phyloP scores from a whole-genome alignment of 164 flowering plant genomes.

The Liriodendron chinense region DNA sequence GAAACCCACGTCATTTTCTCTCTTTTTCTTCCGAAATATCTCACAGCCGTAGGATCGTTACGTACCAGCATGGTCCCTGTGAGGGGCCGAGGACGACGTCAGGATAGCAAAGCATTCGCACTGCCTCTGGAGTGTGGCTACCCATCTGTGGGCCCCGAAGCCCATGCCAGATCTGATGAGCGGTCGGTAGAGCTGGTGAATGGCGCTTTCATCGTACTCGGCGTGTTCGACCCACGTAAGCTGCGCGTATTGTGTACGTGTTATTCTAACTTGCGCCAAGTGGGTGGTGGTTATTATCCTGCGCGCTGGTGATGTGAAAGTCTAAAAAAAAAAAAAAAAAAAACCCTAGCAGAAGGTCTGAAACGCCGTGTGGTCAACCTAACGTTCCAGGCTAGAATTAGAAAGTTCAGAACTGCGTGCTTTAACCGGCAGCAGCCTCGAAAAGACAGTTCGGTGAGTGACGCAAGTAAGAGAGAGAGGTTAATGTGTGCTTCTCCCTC shows the following conservation, averaged over 20 bases:
- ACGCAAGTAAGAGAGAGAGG: too few species aligned
- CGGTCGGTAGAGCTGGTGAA: constrained; percentile 80
- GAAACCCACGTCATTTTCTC: neutral
- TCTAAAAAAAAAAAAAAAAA: too few species aligned
- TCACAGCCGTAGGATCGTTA: neutral
- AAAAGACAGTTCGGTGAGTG: too few species aligned
- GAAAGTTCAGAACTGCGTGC: too few species aligned
- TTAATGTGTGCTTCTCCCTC: too few species aligned
- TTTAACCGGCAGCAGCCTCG: too few species aligned
- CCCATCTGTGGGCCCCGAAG: constrained; percentile 92
- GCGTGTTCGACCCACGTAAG: constrained; percentile 98
- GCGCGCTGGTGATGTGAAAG: too few species aligned
- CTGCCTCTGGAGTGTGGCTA: constrained; percentile 87
- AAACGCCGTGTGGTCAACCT: too few species aligned
- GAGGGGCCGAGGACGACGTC: constrained; percentile 71
- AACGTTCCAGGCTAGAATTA: too few species aligned
- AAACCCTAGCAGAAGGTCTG: too few species aligned
- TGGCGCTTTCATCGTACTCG: constrained; percentile 69
- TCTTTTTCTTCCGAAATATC: neutral
- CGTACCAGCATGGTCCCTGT: constrained; percentile 58
- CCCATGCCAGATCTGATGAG: constrained; percentile 78
- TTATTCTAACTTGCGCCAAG: too few species aligned
- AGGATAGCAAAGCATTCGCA: constrained; percentile 91
- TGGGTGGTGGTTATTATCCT: too few species aligned
- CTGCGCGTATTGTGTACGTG: constrained; percentile 27